Evolutionary conservation across 2,329 filamentous ascomycete species (phyloP).

Genomic region (Neofusicoccum sp.): DNA sequence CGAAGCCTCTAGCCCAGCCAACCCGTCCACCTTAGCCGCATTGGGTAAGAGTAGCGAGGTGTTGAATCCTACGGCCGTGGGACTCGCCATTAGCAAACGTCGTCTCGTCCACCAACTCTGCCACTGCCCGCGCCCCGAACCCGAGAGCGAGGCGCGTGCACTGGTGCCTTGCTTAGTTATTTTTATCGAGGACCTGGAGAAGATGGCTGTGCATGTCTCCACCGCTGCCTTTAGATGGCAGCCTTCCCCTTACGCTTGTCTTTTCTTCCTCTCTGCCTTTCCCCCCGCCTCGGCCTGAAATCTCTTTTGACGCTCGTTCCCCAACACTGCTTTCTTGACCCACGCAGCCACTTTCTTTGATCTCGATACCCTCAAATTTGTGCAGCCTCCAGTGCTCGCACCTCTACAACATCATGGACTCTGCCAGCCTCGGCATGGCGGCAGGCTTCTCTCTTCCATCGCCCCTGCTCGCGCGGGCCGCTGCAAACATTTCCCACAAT

Average conservation of each 20-base stretch:
- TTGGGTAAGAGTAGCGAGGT: neutral
- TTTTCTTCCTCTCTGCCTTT: neutral
- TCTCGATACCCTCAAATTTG: neutral
- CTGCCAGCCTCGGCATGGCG: slow-evolving; percentile 5
- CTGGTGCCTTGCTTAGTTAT: slow-evolving; percentile 5
- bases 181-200: neutral
- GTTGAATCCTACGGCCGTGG: neutral
- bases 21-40: neutral
- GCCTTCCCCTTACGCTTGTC: neutral
- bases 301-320: neutral
- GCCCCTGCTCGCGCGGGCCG: slow-evolving; percentile 3
- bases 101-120: neutral
- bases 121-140: neutral
- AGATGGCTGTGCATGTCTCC: slow-evolving; percentile 5
- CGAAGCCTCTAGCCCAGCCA: neutral
- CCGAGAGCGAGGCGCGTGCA: slow-evolving; percentile 3
- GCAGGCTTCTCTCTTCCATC: neutral
- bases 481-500: neutral
- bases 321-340: neutral
- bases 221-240: neutral
- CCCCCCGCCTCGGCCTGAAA: neutral
- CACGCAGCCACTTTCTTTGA: neutral
- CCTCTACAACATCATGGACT: neutral
- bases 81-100: neutral
- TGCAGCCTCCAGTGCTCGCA: neutral